Evolutionary conservation across 1,284 basidiomycete species (phyloP).

Genomic region (Apiotrichum veenhuisii): DNA sequence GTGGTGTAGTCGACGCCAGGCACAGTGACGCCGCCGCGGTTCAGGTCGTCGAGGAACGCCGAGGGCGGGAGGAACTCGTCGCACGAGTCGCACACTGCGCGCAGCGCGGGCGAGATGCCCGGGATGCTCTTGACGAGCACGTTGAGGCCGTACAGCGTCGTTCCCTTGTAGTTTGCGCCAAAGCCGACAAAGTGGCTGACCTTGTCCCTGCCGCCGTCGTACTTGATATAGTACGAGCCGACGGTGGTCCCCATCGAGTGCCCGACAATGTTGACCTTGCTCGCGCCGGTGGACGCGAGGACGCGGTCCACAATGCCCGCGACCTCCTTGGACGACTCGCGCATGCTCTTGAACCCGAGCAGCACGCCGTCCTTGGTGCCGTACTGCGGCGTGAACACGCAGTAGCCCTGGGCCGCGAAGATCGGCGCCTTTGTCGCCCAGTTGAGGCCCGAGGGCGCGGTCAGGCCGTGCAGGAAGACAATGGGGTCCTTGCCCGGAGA

Average conservation of each 20-base stretch:
- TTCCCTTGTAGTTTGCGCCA: slow-evolving; percentile 12
- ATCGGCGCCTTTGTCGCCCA: slow-evolving; percentile 2
- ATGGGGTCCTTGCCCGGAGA: slow-evolving; percentile 5
- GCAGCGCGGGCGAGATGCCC: background rate
- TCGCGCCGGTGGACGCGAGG: slow-evolving; percentile 3
- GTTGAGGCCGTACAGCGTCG: slow-evolving; percentile 11
- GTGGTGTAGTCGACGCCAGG: slow-evolving; percentile 11
- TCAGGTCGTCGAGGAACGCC: slow-evolving; percentile 4
- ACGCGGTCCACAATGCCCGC: slow-evolving; percentile 6
- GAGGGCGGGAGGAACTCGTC: slow-evolving; percentile 6
- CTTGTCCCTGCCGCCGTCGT: slow-evolving; percentile 3
- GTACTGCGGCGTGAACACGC: slow-evolving; percentile 15
- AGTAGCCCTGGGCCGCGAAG: slow-evolving; percentile 7
- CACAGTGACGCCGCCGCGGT: slow-evolving; percentile 4
- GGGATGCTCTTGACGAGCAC: slow-evolving; percentile 7
- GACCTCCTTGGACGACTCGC: slow-evolving; percentile 7
- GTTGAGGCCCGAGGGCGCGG: slow-evolving; percentile 7
- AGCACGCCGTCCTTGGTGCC: slow-evolving; percentile 3
- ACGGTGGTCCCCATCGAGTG: slow-evolving; percentile 12
- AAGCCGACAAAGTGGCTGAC: slow-evolving; percentile 10
- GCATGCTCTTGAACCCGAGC: slow-evolving; percentile 8
- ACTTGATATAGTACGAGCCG: slow-evolving; percentile 12
- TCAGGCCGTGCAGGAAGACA: slow-evolving; percentile 12
- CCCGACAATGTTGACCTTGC: slow-evolving; percentile 17
- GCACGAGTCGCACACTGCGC: slow-evolving; percentile 3